A percentile compares a stretch with the other conserved stretches of the same genome.
These are phyloP conservation scores for Ramularia collo-cygni DNA, from an alignment of 2,329 filamentous ascomycete genomes.

Conservation along the genomic window DNA sequence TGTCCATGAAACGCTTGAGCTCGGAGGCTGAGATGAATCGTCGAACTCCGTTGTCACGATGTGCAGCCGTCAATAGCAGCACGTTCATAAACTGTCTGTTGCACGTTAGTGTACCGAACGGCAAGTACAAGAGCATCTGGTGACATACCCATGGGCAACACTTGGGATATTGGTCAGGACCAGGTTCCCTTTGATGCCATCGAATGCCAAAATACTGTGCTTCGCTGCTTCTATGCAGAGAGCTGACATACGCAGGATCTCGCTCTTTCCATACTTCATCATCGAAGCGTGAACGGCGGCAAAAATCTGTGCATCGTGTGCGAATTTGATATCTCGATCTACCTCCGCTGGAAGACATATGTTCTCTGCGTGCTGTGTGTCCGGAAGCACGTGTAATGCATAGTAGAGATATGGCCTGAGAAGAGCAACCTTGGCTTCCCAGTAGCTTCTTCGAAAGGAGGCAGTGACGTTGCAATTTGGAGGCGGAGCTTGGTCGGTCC, in stretches of 20 bases:
- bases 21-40: conserved; percentile 49
- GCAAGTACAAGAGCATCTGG: too few species aligned
- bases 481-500: conserved; percentile 61
- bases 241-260: conserved; percentile 20
- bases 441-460: conserved; percentile 84
- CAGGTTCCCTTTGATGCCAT: conserved; percentile 57
- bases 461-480: conserved; percentile 69
- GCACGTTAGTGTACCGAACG: too few species aligned
- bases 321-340: too few species aligned
- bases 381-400: conserved; percentile 43
- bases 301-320: conserved; percentile 14
- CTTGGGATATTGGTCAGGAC: conserved; percentile 92
- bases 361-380: not conserved
- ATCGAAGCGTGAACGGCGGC: conserved; percentile 12
- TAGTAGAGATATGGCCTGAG: conserved; percentile 66
- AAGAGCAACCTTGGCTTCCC: conserved; percentile 79
- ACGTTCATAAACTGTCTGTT: conserved; percentile 86
- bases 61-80: conserved; percentile 72
- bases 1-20: conserved; percentile 55
- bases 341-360: too few species aligned
- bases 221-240: conserved; percentile 64
- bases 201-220: conserved; percentile 74
- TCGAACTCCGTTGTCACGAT: conserved; percentile 50
- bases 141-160: conserved; percentile 57
- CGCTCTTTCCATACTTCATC: conserved; percentile 7